Conservation (phyloP, 2,329 filamentous ascomycete genomes). For the Chrysoporthe puriensis region DNA sequence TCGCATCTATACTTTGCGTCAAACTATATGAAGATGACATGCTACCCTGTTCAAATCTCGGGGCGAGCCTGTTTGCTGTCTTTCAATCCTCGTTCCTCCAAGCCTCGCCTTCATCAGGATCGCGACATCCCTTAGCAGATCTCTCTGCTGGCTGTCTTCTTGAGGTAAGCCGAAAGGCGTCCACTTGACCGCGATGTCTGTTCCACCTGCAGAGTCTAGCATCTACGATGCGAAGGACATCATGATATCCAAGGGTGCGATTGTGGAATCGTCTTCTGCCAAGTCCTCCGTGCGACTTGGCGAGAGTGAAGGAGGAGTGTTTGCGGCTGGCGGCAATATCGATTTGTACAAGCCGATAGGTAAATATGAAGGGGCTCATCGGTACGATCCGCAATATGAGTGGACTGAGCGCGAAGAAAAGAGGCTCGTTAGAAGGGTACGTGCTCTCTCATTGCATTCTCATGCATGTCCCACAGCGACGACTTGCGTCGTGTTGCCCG, state of each 20-base stretch:
- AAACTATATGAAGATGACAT: neutral
- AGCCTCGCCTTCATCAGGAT: neutral
- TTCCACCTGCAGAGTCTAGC: neutral
- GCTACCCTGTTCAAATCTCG: neutral
- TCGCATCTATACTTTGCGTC: neutral
- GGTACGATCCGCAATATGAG: conserved; percentile 59
- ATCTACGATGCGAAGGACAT: conserved; percentile 20
- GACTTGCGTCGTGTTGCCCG: neutral
- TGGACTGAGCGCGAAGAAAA: conserved; percentile 63
- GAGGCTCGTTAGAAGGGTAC: conserved; percentile 55
- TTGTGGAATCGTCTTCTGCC: conserved; percentile 11
- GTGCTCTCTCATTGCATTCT: conserved; percentile 26
- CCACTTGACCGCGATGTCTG: conserved; percentile 12
- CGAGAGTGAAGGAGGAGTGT: conserved; percentile 25
- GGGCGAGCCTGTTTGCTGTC: neutral
- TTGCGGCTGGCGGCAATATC: conserved; percentile 19
- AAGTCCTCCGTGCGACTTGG: conserved; percentile 19
- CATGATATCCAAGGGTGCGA: conserved; percentile 16
- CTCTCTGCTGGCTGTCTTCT: neutral
- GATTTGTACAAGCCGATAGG: conserved; percentile 54
- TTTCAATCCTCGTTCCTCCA: neutral
- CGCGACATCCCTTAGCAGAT: neutral
- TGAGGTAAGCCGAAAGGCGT: neutral
- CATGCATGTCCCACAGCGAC: neutral
- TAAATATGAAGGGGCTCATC: conserved; percentile 60